A percentile compares a stretch with the other conserved stretches of the same genome.
Evolutionary conservation across 2,329 filamentous ascomycete genomes (phyloP).

Genomic region (Eutypella sp.): DNA sequence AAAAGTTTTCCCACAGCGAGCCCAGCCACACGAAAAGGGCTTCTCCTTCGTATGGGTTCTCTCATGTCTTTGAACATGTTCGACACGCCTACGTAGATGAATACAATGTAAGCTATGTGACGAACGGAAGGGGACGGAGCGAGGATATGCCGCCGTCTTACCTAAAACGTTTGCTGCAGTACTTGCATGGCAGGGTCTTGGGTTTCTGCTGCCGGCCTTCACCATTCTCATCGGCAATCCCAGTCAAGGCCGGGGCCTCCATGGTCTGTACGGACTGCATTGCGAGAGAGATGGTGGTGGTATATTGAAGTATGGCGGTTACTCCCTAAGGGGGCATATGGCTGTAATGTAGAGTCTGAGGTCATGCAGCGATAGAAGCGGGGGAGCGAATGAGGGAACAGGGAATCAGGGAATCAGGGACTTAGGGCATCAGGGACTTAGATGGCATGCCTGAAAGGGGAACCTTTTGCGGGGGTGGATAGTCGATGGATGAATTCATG

Average conservation of each 20-base stretch:
- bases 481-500: conserved; percentile 31
- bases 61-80: conserved; percentile 61
- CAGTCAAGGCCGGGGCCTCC: conserved; percentile 38
- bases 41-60: conserved; percentile 63
- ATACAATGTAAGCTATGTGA: conserved; percentile 37
- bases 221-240: conserved; percentile 39
- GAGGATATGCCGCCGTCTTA: conserved; percentile 31
- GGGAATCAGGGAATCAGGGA: no score
- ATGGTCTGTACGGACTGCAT: conserved; percentile 52
- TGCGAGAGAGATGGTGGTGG: conserved; percentile 22
- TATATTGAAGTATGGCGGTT: conserved; percentile 25
- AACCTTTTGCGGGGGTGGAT: conserved; percentile 29
- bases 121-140: conserved; percentile 17
- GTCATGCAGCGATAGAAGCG: conserved; percentile 31
- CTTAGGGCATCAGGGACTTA: no score
- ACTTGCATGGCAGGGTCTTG: conserved; percentile 58
- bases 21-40: conserved; percentile 56
- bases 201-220: conserved; percentile 55
- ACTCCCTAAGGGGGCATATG: conserved; percentile 26
- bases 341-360: conserved; percentile 27
- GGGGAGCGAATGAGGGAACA: conserved; percentile 27
- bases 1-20: conserved; percentile 58
- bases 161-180: conserved; percentile 60
- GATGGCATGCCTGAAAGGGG: conserved; percentile 28
- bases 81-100: conserved; percentile 49